Base-by-base conservation (phyloP, 169 alveolate species). In the Eimeria necatrix region DNA sequence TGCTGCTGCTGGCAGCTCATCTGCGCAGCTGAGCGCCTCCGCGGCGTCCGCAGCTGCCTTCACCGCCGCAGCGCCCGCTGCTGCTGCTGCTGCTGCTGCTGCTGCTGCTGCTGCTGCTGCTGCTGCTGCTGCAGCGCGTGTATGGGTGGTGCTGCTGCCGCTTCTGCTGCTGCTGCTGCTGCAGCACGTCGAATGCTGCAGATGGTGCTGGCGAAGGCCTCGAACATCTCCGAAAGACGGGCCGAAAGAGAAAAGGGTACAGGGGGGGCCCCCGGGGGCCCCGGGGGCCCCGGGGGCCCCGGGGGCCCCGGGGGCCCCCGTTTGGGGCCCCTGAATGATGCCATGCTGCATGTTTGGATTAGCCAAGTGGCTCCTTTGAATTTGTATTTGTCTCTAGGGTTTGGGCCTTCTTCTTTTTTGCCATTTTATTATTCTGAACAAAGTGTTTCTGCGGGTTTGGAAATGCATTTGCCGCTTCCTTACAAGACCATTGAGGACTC, bases 271-370 rank as follows among this genome's bases (percentile, higher is more conserved):
- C 41, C 41, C 41, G 41, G 41, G 41, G 41, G 41, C 41, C 41
- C 41, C 41, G 41, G 41, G 41, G 41, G 20, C 68, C 68, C 12
- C 22, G n/a, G n/a, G n/a, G 41, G 3, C 41, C 41, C 41, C 41
- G 41, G 41, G 41, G 41, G 41, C 41, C 41, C 41, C 41, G 41
- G 41, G 41, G 41, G 20, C 68, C 68, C 12, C 22, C 68, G 68
- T 18, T 10, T 10, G 20, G 22, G 22, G 68, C 68, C 20, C 20
- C 48, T 84, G 60, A 7, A 10, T n/a, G 53, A 60, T 0, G 61
- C 93, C 3, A 20, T 22, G 41, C 93, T 86, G 53, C 93, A 86
- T n/a, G 93, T 86, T 84, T 86, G 93, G 93, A 24, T 61, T 0
- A 46, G 53, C 48, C 93, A 86, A 74, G 48, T 24, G 46, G 60